Evolutionary conservation across 208 protist genomes (phyloP), one percentile per base, ranked within the genome.

Genomic region (Leishmania gerbilli): DNA sequence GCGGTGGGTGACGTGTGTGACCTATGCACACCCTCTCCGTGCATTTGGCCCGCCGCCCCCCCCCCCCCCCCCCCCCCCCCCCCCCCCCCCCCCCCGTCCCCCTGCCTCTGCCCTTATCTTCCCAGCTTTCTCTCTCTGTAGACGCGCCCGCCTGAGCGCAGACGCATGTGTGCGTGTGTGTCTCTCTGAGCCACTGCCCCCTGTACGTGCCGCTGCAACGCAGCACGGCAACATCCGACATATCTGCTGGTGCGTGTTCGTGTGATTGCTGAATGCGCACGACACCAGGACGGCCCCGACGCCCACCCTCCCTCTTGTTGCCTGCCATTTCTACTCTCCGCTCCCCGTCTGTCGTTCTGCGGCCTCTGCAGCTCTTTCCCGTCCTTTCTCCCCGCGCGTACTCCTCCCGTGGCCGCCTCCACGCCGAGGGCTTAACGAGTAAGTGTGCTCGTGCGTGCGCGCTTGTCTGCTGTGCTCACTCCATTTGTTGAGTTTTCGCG

Each of bases 341-440:
- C 37, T 55, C 17, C 19, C n/a, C 45, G 34, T 69, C 75, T 24
- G 15, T 31, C 27, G 27, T 1, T 21, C 75, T 65, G 55, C n/a
- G 40, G 34, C 7, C 27, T 79, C 34, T 40, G 79, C 79, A 53
- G 64, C 42, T 83, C 47, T 80, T 31, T 77, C 72, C 64, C 71
- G 21, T 31, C 67, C 53, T 71, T 72, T 67, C 58, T 58, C 62
- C 76, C 21, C n/a, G 8, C n/a, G 40, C 76, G 27, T 71, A 58
- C 45, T 67, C 31, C 15, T 40, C 62, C 1, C 31, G 62, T 40
- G 51, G 27, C 62, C 13, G 4, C 62, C 11, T 68, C 62, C 13
- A 19, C 62, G 31, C 62, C 31, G 31, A 34, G 62, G 62, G 17
- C 62, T 17, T 68, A 68, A 31, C 31, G 15, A 40, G 31, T 40